Base-by-base conservation (phyloP, 2,329 filamentous ascomycete species). In the Rosellinia necatrix region DNA sequence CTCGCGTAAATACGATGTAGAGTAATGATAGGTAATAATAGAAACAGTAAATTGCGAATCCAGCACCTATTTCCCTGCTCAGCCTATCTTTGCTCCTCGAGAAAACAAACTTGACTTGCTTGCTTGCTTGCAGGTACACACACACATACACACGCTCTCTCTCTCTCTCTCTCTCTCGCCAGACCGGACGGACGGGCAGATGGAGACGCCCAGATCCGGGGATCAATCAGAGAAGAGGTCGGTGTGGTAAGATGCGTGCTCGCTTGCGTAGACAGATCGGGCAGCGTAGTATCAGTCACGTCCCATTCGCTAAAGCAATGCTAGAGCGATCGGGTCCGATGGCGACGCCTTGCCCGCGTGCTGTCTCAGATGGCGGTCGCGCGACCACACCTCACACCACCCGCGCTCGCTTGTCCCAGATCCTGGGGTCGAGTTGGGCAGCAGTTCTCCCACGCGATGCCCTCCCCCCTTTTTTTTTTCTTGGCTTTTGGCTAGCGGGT, bases 331-430 rank as follows among this genome's bases (percentile, higher is more conserved):
- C 35, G 34, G 41, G 19, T 34, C n/a, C 8, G 24, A 27, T 44
- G 35, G 19, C 29, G 27, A 22, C 17, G 44, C 44, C 29, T 42
- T 35, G 38, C 46, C 51, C 25, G 58, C 40, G 55, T 44, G 43
- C 43, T 55, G 58, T 61, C 55, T 61, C 58, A 58, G 55, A 50
- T 55, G 19, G 24, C 51, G 52, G 24, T 43, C 30, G 52, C 47
- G 54, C 51, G 32, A 44, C 50, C 49, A 46, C 46, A 54, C 49
- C 46, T 43, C 19, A n/a, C n/a, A n/a, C n/a, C n/a, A n/a, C n/a
- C n/a, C 25, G 22, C 21, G 17, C 29, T n/a, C 17, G 22, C 17
- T 44, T 21, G 54, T 60, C 51, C 55, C 55, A 51, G 37, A 48
- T 48, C 40, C 51, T 32, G 54, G 58, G 29, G 42, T 29, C n/a